phyloP scores from a whole-genome alignment of 164 flowering plant species.

The Echeveria elegans region DNA sequence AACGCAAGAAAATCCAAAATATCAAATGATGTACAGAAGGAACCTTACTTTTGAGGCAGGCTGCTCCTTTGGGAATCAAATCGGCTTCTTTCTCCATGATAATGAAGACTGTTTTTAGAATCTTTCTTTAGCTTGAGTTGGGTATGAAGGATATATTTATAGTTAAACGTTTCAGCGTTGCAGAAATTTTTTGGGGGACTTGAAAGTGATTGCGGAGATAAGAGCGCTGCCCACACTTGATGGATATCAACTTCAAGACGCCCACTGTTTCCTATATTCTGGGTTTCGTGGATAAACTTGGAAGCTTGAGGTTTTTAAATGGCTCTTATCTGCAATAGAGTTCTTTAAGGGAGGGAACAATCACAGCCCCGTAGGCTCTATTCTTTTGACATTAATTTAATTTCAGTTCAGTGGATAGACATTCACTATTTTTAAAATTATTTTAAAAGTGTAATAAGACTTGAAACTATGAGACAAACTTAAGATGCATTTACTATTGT shows the following conservation, averaged over 20 bases:
- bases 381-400: no score
- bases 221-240: not conserved
- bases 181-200: not conserved
- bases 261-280: not conserved
- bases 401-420: no score
- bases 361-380: not conserved
- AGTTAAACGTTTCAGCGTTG: not conserved
- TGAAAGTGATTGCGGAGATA: not conserved
- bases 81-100: constrained; percentile 27
- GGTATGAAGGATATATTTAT: constrained; percentile 4
- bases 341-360: not conserved
- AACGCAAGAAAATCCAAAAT: not conserved
- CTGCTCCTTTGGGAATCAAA: constrained; percentile 17
- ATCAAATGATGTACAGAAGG: not conserved
- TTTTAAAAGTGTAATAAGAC: no score
- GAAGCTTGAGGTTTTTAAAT: not conserved
- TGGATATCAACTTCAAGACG: not conserved
- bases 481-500: no score
- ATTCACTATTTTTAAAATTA: no score
- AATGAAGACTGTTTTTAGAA: not conserved
- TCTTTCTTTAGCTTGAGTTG: not conserved
- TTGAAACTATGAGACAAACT: no score
- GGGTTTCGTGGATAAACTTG: not conserved
- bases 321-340: not conserved
- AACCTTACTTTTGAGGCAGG: constrained; percentile 44